Base-by-base conservation (phyloP, 2,329 filamentous ascomycete genomes). In the Aspergillus sp. region DNA sequence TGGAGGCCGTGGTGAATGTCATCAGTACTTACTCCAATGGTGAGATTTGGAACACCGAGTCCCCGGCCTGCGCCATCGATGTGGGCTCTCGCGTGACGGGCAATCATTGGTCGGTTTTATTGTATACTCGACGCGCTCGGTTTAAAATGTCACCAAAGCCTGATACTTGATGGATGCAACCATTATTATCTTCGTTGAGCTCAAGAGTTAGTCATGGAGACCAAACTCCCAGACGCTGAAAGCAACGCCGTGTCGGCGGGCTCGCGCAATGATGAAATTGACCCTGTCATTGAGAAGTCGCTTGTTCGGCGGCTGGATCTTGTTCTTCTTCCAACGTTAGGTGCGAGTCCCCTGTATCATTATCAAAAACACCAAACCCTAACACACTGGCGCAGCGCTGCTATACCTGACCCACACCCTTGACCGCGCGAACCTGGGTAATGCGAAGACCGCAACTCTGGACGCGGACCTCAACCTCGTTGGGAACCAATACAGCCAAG, bases 371-470 rank as follows among this genome's bases (percentile, higher is more conserved):
- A 41, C 9, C 23, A 9, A 22, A n/a, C 17, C 45, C 45, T 50
- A 50, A 50, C 47, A 25, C 3, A 50, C 30, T 41, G 11, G 34
- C n/a, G 28, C n/a, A 53, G 50, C 50, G 3, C 31, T 53, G 28
- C 50, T 53, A n/a, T 53, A 53, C 50, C 19, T 53, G 7, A 53
- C 50, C 9, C 50, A 53, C 30, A 53, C 54, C 8, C 43, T 56
- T 17, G 54, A 56, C 28, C 54, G 54, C 7, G 54, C 54, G 11
- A 56, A 56, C 6, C 45, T 56, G 25, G 54, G 54, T 34, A 56
- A 56, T n/a, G 54, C 54, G n/a, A 56, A 56, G 43, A 56, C 43
- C 4, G 54, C 43, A 30, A 56, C 54, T 1, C 28, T 56, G 4
- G 54, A 56, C 4, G 15, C 23, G n/a, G 54, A 56, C n/a, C 54